phyloP scores from a whole-genome alignment of 2,329 filamentous ascomycete species.

The Ophiostoma tasmaniense region DNA sequence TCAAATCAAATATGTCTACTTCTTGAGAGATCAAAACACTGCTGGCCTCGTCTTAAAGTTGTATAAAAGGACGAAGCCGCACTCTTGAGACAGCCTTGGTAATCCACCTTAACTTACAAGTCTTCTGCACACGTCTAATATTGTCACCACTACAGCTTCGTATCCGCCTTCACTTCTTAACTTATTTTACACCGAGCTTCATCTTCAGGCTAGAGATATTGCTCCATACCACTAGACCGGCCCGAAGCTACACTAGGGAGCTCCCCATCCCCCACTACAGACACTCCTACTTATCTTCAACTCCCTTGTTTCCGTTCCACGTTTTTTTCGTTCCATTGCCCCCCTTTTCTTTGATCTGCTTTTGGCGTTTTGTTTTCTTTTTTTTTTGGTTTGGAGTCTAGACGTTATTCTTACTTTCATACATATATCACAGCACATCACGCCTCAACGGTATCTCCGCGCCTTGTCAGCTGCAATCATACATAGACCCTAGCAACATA shows the following conservation, averaged over 20 bases:
- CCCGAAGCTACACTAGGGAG: not conserved
- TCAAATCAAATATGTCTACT: not conserved
- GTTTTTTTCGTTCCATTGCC: constrained; percentile 2
- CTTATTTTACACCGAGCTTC: not conserved
- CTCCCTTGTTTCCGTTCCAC: not conserved
- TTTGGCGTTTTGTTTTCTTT: not conserved
- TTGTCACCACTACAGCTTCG: not conserved
- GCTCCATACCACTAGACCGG: not conserved
- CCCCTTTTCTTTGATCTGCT: not conserved
- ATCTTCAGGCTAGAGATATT: not conserved
- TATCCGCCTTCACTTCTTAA: not conserved
- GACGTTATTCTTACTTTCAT: not conserved
- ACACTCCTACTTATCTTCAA: not conserved
- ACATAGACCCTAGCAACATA: not conserved
- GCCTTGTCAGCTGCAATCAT: not conserved
- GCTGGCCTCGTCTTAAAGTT: not conserved
- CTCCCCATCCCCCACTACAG: not conserved
- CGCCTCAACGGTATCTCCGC: not conserved
- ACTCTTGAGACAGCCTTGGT: not conserved
- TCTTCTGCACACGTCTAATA: not conserved
- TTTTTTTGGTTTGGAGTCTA: not conserved
- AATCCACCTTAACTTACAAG: not conserved
- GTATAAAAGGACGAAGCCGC: not conserved
- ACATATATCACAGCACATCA: not conserved
- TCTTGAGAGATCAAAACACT: not conserved